Evolutionary conservation across 495 filamentous ascomycete species (phyloP).

Genomic region (Bombardia bombarda): DNA sequence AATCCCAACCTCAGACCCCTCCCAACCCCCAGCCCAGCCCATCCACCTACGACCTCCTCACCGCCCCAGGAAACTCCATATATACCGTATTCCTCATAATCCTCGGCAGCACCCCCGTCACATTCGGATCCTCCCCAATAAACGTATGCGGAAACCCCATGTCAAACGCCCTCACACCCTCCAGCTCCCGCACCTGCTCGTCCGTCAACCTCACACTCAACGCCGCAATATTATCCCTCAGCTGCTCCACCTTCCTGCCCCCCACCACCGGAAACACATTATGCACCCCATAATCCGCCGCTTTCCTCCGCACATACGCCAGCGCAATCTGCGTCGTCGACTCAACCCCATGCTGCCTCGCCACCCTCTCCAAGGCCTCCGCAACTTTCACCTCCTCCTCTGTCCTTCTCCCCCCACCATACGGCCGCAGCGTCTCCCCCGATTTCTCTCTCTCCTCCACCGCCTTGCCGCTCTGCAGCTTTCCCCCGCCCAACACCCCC

Average conservation of each 20-base stretch:
- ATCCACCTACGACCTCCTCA: no score
- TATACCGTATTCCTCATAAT: not conserved
- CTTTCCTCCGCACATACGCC: constrained; percentile 48
- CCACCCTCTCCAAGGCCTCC: constrained; percentile 43
- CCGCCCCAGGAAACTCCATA: not conserved
- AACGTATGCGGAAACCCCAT: constrained; percentile 46
- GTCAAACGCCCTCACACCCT: constrained; percentile 41
- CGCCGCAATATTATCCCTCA: constrained; percentile 55
- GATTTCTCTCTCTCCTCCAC: constrained; percentile 29
- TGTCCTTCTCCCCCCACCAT: constrained; percentile 17
- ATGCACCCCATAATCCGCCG: constrained; percentile 14
- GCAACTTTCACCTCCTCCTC: constrained; percentile 37
- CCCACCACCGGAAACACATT: constrained; percentile 45
- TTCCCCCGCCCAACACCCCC: constrained; percentile 47
- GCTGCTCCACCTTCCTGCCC: constrained; percentile 54
- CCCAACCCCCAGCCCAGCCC: no score
- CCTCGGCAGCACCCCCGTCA: constrained; percentile 1
- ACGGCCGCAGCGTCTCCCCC: constrained; percentile 24
- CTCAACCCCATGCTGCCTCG: constrained; percentile 36
- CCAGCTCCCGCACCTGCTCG: constrained; percentile 51
- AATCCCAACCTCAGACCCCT: no score
- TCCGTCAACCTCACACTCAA: constrained; percentile 44
- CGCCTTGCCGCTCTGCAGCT: constrained; percentile 39
- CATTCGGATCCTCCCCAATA: constrained; percentile 25
- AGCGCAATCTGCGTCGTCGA: constrained; percentile 40